These are phyloP conservation scores for Fusarium nisikadoi DNA, from an alignment of 2,329 filamentous ascomycete species.

Conservation along the genomic window DNA sequence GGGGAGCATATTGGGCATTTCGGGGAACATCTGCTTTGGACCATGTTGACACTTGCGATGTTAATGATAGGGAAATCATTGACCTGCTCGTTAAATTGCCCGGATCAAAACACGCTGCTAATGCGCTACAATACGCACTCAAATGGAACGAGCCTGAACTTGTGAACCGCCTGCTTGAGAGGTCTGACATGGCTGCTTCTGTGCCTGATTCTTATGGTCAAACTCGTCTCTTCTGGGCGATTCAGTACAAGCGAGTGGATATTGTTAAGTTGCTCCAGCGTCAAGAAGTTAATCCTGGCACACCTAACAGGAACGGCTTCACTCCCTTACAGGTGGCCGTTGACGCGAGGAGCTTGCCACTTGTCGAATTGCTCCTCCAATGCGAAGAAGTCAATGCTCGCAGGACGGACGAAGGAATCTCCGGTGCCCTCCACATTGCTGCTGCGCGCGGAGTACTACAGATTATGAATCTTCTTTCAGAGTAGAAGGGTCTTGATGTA, in stretches of 20 bases:
- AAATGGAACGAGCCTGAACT: neutral
- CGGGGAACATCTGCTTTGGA: neutral
- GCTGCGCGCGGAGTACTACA: neutral
- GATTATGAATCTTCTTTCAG: conserved; percentile 1
- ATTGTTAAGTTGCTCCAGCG: neutral
- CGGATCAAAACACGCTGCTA: neutral
- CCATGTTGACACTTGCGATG: neutral
- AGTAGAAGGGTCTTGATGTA: neutral
- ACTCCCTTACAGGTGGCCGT: neutral
- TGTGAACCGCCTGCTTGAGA: conserved; percentile 5
- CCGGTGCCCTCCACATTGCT: neutral
- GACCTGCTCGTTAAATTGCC: conserved; percentile 3
- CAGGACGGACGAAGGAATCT: neutral
- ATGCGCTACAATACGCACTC: conserved; percentile 1
- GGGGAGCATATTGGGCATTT: neutral
- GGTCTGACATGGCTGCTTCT: conserved; percentile 6
- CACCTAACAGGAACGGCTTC: neutral
- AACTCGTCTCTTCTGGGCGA: conserved; percentile 5
- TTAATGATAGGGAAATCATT: neutral
- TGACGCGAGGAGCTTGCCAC: neutral
- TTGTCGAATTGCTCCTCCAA: neutral
- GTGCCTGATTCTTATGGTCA: neutral
- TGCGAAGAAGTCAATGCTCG: neutral
- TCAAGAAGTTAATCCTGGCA: neutral
- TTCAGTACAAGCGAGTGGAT: neutral